Evolutionary conservation across 306 rosid species (phyloP).

Genomic region (Acacia acuminata): DNA sequence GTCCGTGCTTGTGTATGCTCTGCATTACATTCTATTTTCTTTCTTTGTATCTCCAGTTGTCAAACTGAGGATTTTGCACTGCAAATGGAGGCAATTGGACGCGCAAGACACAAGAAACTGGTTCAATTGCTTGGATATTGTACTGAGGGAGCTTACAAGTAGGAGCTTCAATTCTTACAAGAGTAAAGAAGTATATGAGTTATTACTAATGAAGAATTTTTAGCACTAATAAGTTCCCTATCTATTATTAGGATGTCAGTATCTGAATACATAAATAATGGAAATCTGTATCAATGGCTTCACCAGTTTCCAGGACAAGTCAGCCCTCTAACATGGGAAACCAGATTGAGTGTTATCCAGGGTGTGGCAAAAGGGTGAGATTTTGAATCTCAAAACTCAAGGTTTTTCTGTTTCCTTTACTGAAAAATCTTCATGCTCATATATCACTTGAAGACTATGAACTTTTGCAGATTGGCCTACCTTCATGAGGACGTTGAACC

Average conservation of each 20-base stretch:
- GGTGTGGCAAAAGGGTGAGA: conserved; percentile 76
- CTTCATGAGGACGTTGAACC: conserved; percentile 71
- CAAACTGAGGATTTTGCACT: conserved; percentile 50
- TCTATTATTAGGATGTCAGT: conserved; percentile 53
- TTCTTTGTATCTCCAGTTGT: conserved; percentile 27
- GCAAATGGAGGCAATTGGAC: conserved; percentile 60
- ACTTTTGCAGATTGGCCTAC: conserved; percentile 61
- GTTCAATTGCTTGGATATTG: conserved; percentile 61
- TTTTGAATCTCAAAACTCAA: background rate
- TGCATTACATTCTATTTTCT: background rate
- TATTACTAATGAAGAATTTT: background rate
- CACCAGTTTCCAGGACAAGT: conserved; percentile 46
- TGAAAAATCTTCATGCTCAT: background rate
- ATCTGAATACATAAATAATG: conserved; percentile 60
- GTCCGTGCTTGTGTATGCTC: background rate
- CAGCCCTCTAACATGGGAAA: conserved; percentile 67
- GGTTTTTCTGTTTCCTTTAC: background rate
- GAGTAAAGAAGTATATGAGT: background rate
- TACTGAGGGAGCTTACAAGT: conserved; percentile 51
- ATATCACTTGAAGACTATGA: background rate
- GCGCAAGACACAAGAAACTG: conserved; percentile 54
- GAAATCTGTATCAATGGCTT: conserved; percentile 64
- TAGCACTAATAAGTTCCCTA: background rate
- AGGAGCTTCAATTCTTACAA: background rate
- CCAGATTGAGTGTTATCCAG: conserved; percentile 51